Evolutionary conservation across 495 filamentous ascomycete genomes (phyloP), one percentile per base, ranked within the genome.

Genomic region (Stereocaulon alpinum): DNA sequence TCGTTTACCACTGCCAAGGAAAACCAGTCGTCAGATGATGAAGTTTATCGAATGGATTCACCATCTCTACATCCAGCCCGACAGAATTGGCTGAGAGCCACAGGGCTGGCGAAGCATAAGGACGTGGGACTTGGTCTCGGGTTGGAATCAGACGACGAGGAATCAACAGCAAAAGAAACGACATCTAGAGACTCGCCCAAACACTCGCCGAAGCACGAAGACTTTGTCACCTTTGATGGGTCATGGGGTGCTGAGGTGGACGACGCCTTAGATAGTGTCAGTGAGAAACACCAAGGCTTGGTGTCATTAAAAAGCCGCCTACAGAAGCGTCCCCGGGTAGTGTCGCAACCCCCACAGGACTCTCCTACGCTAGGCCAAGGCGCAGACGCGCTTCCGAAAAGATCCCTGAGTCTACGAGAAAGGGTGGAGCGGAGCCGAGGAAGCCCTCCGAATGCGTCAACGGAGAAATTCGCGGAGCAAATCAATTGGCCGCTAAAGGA

Each of bases 1-100:
- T 90, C 87, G 4, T 91, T 89, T 64, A 82, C 75, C 59, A 91
- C 87, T 0, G 87, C 87, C 14, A 76, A 72, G 24, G 87, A 91
- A 67, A 79, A 74, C 11, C 74, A 78, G 24, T 81, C 79, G 3
- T 82, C 83, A 0, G 85, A 87, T 56, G 82, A 79, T 40, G 85
- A 86, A 30, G 80, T 79, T 4, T 72, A 80, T 40, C 75, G 76
- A 1, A 74, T 78, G 4, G 66, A 66, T 40, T 56, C 80, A 50
- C 68, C 74, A 14, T 80, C 78, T 9, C 54, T 67, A 17, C 71
- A 67, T 43, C 68, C 67, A 12, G 61, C 65, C 18, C 67, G 63
- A 52, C 74, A 76, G 57, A 74, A 66, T 61, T 61, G 66, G 60
- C 40, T 62, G 22, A 51, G 48, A 14, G 40, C 59, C 45, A 44